Evolutionary conservation across 2,329 filamentous ascomycete species (phyloP), one percentile per base, ranked within the genome.

Genomic region (Magnaporthales sp.): DNA sequence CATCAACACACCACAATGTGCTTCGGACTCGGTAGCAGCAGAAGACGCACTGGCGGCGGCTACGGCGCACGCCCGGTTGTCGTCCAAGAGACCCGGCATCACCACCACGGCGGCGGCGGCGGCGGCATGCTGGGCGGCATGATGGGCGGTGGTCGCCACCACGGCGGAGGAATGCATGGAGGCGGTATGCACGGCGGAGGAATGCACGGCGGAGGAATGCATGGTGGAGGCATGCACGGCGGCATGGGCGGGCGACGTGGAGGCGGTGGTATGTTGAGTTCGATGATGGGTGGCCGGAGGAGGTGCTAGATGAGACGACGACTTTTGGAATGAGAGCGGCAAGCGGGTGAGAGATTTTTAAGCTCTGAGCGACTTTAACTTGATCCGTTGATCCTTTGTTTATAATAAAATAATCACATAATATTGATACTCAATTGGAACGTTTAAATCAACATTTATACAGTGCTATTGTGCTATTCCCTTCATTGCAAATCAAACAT

Each of bases 31-130:
- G 60, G 60, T 27, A 27, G 24, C 60, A 64, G 62, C 62, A 64
- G 62, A 38, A 31, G 62, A 22, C 62, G 62, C 22, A 26, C 30
- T 84, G 22, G 81, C 83, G 61, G 84, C 78, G 10, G 84, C 83
- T 65, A 86, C 83, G n/a, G 83, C 80, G 65, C 83, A 80, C 65
- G 79, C 78, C 72, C 82, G 84, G 73, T 84, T 84, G 75, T 83
- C 84, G 62, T 64, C 22, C 29, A 46, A 46, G 38, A 61, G 56
- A 61, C 56, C 24, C 56, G 27, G 11, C 56, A 61, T n/a, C 51
- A 38, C 30, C 62, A 38, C 32, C 62, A 64, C 19, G 30, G 46
- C 31, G 62, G 62, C 9, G 62, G 62, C 9, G 62, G 62, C 22
- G 62, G 62, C 31, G 62, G 62, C 10, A 38, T 38, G 30, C 19